Percentiles rank a stretch among this genome's conserved stretches.
Conservation (phyloP, 148 eudicot genomes). For the Silene conica region DNA sequence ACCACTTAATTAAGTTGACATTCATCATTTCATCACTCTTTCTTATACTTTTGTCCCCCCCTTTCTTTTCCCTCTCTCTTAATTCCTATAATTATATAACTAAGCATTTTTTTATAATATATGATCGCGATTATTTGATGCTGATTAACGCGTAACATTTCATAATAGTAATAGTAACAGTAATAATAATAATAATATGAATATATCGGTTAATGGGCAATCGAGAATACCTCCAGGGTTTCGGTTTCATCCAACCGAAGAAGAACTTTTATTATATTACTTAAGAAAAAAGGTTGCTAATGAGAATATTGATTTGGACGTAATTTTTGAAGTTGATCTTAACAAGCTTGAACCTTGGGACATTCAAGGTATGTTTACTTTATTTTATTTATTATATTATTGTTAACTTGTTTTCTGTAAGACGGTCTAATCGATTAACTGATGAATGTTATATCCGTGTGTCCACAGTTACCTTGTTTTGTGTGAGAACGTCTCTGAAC, state of each 20-base stretch:
- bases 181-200: constrained; percentile 25
- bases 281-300: constrained; percentile 50
- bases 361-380: constrained; percentile 48
- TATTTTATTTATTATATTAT: too few relatives aligned
- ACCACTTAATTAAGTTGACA: constrained; percentile 30
- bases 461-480: too few relatives aligned
- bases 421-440: not conserved
- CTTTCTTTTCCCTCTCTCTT: not conserved
- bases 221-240: constrained; percentile 72
- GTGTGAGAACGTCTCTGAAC: too few relatives aligned
- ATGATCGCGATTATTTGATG: not conserved
- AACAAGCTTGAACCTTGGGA: constrained; percentile 79
- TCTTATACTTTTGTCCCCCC: constrained; percentile 5
- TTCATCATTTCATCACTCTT: constrained; percentile 17
- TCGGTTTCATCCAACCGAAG: constrained; percentile 74
- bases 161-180: too few relatives aligned
- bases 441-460: too few relatives aligned
- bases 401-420: too few relatives aligned
- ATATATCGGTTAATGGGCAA: constrained; percentile 56
- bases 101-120: not conserved
- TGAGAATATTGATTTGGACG: constrained; percentile 56
- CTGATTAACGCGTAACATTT: not conserved
- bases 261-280: constrained; percentile 62
- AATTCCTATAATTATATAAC: not conserved
- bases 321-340: constrained; percentile 61